Evolutionary conservation across 2,329 filamentous ascomycete species (phyloP).

Genomic region (Xylaria sp.): DNA sequence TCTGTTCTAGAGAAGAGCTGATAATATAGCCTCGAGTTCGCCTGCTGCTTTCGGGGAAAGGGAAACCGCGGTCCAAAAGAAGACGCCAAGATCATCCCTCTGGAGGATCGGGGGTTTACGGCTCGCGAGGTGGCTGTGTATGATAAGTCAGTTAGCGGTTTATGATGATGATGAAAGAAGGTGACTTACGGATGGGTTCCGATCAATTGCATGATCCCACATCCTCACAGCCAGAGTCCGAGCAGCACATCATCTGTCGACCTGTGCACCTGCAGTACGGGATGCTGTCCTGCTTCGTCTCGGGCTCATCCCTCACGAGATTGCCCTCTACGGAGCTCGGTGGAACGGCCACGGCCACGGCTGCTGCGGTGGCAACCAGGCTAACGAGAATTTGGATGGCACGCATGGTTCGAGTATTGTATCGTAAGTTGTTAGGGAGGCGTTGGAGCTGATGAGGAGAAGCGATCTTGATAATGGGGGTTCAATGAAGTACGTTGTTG

Average conservation of each 20-base stretch:
- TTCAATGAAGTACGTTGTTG: background rate
- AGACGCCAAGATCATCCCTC: background rate
- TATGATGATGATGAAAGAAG: background rate
- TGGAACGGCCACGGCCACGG: slow-evolving; percentile 1
- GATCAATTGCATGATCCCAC: slow-evolving; percentile 20
- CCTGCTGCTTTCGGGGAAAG: background rate
- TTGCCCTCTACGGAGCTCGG: background rate
- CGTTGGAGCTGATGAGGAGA: background rate
- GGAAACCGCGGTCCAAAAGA: background rate
- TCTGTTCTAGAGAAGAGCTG: background rate
- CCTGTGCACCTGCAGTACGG: slow-evolving; percentile 30
- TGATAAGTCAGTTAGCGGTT: background rate
- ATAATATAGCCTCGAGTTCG: too few species aligned
- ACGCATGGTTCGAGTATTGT: slow-evolving; percentile 11
- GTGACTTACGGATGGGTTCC: slow-evolving; percentile 2
- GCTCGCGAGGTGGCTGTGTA: background rate
- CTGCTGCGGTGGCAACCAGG: slow-evolving; percentile 11
- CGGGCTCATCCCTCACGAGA: background rate
- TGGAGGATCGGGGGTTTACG: background rate
- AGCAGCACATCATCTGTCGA: slow-evolving; percentile 27
- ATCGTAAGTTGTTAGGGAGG: background rate
- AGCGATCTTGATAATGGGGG: background rate
- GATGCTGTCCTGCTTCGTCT: slow-evolving; percentile 20
- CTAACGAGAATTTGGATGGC: slow-evolving; percentile 14
- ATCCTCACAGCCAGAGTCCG: slow-evolving; percentile 24